phyloP scores from a whole-genome alignment of 2,329 filamentous ascomycete genomes.

The Chaetomium globosum region DNA sequence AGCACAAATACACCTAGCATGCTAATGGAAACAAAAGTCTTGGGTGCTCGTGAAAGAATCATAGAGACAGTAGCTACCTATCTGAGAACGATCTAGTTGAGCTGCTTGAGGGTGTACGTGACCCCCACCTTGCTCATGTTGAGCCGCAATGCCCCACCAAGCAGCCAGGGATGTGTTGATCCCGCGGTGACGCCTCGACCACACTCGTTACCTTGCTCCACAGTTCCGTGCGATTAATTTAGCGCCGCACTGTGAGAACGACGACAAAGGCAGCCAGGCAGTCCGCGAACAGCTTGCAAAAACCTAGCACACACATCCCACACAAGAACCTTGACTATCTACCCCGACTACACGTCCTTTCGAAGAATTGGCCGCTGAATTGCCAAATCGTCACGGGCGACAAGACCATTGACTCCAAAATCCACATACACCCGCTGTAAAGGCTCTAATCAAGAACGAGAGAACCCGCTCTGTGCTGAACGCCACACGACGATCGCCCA shows the following conservation, averaged over 20 bases:
- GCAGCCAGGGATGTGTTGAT: conserved; percentile 6
- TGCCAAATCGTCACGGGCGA: not conserved
- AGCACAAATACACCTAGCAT: not conserved
- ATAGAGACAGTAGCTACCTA: not conserved
- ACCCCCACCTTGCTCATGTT: conserved; percentile 10
- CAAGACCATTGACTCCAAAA: not conserved
- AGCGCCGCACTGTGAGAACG: conserved; percentile 20
- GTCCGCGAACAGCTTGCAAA: not conserved
- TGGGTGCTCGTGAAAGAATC: not conserved
- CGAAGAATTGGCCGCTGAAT: not conserved
- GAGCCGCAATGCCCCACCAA: conserved; percentile 23
- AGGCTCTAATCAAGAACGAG: not conserved
- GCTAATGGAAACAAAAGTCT: not conserved
- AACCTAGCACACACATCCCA: not conserved
- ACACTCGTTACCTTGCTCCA: not conserved
- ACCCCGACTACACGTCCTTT: not conserved
- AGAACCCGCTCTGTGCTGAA: not conserved
- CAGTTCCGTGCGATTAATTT: not conserved
- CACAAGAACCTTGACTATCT: not conserved
- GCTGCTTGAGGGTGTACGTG: not conserved
- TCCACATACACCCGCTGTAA: not conserved
- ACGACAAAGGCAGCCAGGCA: not conserved
- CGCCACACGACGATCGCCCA: not conserved
- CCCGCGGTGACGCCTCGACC: not conserved
- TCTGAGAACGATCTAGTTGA: not conserved